A percentile compares a stretch with the other conserved stretches of the same genome.
These are phyloP conservation scores for Scheffersomyces spartinae DNA, from an alignment of 805 yeast genomes.

Conservation along the genomic window DNA sequence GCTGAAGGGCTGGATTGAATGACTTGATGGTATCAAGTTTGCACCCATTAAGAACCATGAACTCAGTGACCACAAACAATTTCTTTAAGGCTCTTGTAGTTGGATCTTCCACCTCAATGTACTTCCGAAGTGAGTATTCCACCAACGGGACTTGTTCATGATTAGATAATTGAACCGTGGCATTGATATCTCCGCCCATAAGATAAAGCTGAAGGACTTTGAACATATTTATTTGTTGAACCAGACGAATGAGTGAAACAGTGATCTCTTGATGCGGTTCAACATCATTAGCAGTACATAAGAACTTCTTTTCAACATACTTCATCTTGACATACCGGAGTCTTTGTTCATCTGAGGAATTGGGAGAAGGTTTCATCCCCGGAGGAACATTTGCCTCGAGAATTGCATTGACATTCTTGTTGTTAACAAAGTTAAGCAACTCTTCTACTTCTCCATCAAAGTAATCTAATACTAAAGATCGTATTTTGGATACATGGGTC, in stretches of 20 bases:
- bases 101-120: too few relatives aligned
- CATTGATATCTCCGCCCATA: slow-evolving; percentile 36
- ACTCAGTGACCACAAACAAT: slow-evolving; percentile 23
- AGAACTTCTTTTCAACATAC: slow-evolving; percentile 45
- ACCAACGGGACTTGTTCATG: slow-evolving; percentile 18
- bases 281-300: slow-evolving; percentile 6
- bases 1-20: slow-evolving; percentile 13
- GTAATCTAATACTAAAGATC: slow-evolving; percentile 68
- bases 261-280: slow-evolving; percentile 11
- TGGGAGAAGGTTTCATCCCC: slow-evolving; percentile 15
- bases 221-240: slow-evolving; percentile 37
- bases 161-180: slow-evolving; percentile 8
- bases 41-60: slow-evolving; percentile 25
- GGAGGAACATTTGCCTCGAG: slow-evolving; percentile 37
- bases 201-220: slow-evolving; percentile 33
- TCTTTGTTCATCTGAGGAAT: slow-evolving; percentile 35
- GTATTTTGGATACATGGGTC: slow-evolving; percentile 64
- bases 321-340: slow-evolving; percentile 52
- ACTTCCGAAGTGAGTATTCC: slow-evolving; percentile 45
- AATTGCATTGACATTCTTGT: slow-evolving; percentile 42
- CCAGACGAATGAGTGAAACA: slow-evolving; percentile 37
- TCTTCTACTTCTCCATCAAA: slow-evolving; percentile 48
- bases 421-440: slow-evolving; percentile 41
- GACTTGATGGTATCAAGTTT: slow-evolving; percentile 10
- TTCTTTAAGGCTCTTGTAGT: too few relatives aligned